These are phyloP conservation scores for Pinus tabuliformis DNA, from an alignment of 75 land plant genomes.

Conservation along the genomic window DNA sequence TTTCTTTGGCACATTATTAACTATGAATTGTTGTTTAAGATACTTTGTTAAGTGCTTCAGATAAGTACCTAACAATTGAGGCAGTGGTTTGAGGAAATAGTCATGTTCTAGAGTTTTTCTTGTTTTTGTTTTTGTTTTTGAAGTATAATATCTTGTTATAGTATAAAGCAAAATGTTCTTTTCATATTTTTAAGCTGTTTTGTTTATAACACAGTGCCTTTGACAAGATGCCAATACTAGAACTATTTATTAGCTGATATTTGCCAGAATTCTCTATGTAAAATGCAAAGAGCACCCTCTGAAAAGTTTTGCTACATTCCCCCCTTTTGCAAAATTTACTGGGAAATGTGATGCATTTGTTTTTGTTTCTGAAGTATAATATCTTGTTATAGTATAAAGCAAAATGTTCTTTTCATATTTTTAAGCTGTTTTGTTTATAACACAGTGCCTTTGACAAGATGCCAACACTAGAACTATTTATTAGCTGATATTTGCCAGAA, in stretches of 20 bases:
- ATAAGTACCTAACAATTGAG: too few species aligned
- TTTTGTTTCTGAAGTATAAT: background rate
- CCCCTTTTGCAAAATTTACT: too few species aligned
- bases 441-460: background rate
- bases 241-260: background rate
- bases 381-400: too few species aligned
- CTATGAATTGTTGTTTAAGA: too few species aligned
- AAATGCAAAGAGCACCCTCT: too few species aligned
- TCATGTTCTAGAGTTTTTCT: background rate
- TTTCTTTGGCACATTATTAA: background rate
- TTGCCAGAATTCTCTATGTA: background rate
- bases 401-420: too few species aligned
- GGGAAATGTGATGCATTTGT: too few species aligned
- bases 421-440: background rate
- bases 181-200: background rate
- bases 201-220: background rate
- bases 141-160: background rate
- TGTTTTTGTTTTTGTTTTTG: too few species aligned
- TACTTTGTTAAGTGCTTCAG: too few species aligned
- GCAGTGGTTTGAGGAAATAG: too few species aligned
- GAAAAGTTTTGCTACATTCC: too few species aligned
- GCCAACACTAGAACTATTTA: background rate
- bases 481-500: background rate
- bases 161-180: too few species aligned
- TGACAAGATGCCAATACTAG: background rate